Evolutionary conservation across 441 rosid genomes (phyloP).

Genomic region (Adansonia rubrostipa): DNA sequence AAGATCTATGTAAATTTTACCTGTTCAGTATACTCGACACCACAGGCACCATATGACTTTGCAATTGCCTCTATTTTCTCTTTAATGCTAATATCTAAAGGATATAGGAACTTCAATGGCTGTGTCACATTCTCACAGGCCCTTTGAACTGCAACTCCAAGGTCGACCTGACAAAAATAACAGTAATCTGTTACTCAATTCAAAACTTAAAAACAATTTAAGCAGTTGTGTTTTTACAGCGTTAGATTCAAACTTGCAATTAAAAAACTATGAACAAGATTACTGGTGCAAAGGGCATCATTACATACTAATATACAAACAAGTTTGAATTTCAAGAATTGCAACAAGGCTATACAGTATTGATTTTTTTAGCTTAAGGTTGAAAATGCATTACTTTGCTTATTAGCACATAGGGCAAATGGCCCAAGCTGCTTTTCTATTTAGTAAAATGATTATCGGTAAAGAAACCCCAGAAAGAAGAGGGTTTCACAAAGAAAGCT

Average conservation of each 20-base stretch:
- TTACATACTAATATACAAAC: neutral
- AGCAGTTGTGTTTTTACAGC: neutral
- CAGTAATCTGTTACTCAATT: slow-evolving; percentile 19
- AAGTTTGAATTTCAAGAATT: neutral
- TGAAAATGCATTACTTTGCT: neutral
- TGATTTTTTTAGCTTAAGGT: neutral
- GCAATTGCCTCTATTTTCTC: slow-evolving; percentile 94
- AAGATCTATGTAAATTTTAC: slow-evolving; percentile 40
- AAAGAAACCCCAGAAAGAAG: neutral
- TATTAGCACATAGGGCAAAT: neutral
- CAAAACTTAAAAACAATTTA: neutral
- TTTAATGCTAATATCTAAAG: slow-evolving; percentile 77
- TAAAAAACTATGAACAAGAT: neutral
- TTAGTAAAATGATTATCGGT: neutral
- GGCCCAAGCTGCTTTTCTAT: neutral
- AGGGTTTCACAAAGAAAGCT: neutral
- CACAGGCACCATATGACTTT: slow-evolving; percentile 89
- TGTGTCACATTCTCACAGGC: slow-evolving; percentile 81
- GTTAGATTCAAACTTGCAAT: neutral
- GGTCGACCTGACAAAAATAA: slow-evolving; percentile 68
- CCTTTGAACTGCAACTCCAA: slow-evolving; percentile 85
- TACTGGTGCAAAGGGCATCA: neutral
- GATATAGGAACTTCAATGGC: slow-evolving; percentile 77
- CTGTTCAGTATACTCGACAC: slow-evolving; percentile 92
- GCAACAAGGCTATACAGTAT: neutral